Conservation (phyloP, 2,329 filamentous ascomycete species). For the Neodidymelliopsis sp. region DNA sequence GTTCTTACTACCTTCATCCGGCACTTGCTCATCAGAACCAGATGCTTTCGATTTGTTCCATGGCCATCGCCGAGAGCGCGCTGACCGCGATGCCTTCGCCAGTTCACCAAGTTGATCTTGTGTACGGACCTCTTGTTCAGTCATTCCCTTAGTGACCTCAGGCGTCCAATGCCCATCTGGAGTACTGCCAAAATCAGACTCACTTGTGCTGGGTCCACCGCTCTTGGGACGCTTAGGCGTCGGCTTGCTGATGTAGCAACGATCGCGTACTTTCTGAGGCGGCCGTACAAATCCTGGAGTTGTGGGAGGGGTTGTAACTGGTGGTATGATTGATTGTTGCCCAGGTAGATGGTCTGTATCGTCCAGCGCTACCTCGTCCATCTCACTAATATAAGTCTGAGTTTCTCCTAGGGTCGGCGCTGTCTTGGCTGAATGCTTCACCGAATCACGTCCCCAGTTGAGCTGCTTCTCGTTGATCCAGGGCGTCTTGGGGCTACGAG, state of each 20-base stretch:
- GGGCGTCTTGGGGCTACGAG: conserved; percentile 39
- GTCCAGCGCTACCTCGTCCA: neutral
- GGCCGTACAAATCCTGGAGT: conserved; percentile 19
- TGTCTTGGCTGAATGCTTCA: conserved; percentile 4
- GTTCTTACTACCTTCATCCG: neutral
- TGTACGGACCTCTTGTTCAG: conserved; percentile 17
- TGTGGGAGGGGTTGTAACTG: neutral
- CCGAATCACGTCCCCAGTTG: conserved; percentile 18
- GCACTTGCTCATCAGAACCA: conserved; percentile 8
- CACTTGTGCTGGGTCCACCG: conserved; percentile 20
- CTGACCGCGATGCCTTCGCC: conserved; percentile 17
- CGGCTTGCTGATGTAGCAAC: conserved; percentile 21
- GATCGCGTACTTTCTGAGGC: conserved; percentile 18
- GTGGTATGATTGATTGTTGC: neutral
- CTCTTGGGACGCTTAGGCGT: conserved; percentile 19
- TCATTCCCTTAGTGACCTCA: conserved; percentile 5
- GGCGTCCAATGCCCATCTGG: conserved; percentile 15
- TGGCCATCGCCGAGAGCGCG: conserved; percentile 29
- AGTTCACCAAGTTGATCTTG: conserved; percentile 27
- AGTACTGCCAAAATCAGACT: conserved; percentile 19
- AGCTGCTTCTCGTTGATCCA: conserved; percentile 23
- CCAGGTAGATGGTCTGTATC: neutral
- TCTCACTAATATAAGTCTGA: neutral
- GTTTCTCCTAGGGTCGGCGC: conserved; percentile 25
- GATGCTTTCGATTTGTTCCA: conserved; percentile 21